Percentiles rank a stretch among this genome's conserved stretches.
Evolutionary conservation across 768 basidiomycete species (phyloP).

Genomic region (Ramaria sp.): DNA sequence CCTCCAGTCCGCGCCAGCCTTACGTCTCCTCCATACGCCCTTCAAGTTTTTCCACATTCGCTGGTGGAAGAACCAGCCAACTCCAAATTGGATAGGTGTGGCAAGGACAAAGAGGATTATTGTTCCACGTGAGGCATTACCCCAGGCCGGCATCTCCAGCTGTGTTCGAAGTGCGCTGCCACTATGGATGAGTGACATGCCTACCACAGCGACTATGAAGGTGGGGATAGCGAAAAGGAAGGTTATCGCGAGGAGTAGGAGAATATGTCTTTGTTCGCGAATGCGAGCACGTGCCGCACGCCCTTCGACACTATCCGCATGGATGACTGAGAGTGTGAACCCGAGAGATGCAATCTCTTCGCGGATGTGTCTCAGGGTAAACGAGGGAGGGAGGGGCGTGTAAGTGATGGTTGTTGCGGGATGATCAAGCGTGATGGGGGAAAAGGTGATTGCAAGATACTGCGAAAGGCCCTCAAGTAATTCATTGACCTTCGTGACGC

Average conservation of each 20-base stretch:
- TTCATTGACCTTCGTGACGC: conserved; percentile 38
- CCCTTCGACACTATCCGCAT: conserved; percentile 49
- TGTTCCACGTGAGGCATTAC: conserved; percentile 45
- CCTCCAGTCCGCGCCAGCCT: conserved; percentile 37
- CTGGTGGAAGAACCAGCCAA: conserved; percentile 40
- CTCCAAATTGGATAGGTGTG: conserved; percentile 60
- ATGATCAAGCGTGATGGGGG: conserved; percentile 17
- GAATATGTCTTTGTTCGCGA: conserved; percentile 42
- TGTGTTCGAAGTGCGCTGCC: conserved; percentile 34
- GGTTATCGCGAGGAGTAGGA: conserved; percentile 45
- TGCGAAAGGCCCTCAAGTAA: conserved; percentile 24
- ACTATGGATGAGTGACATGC: conserved; percentile 52
- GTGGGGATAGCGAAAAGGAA: conserved; percentile 63
- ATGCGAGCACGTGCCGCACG: conserved; percentile 44
- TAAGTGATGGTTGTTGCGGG: conserved; percentile 41
- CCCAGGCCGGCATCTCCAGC: conserved; percentile 55
- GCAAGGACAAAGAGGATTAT: conserved; percentile 60
- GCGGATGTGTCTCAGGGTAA: conserved; percentile 60
- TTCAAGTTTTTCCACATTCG: conserved; percentile 43
- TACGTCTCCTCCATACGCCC: conserved; percentile 47
- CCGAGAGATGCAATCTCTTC: conserved; percentile 33
- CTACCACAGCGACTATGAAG: conserved; percentile 69
- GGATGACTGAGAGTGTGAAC: conserved; percentile 34
- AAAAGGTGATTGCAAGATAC: neutral
- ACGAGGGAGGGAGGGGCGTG: conserved; percentile 35